Conservation (phyloP, 768 basidiomycete genomes). For the Boletellus ananiceps region DNA sequence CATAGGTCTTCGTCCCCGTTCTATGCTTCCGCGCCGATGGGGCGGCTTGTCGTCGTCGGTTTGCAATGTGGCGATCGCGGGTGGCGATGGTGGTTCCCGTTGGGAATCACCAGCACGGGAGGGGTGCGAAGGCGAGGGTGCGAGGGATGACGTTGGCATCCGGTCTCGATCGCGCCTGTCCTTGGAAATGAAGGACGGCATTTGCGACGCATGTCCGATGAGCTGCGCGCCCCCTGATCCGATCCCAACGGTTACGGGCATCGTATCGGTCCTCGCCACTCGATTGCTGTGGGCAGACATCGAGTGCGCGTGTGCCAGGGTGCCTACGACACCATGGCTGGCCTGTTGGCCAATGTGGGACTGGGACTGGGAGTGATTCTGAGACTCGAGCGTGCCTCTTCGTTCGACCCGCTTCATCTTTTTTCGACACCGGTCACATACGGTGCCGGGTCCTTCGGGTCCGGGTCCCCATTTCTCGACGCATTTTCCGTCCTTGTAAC, state of each 20-base stretch:
- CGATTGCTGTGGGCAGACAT: constrained; percentile 19
- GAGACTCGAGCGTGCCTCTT: constrained; percentile 56
- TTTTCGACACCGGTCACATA: constrained; percentile 82
- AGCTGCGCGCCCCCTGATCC: constrained; percentile 25
- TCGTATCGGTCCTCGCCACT: constrained; percentile 29
- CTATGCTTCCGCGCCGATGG: constrained; percentile 16
- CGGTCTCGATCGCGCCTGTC: constrained; percentile 27
- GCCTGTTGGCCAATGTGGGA: constrained; percentile 14
- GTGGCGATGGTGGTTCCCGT: constrained; percentile 31
- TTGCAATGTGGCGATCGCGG: constrained; percentile 30
- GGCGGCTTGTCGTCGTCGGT: constrained; percentile 21
- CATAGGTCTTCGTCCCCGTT: constrained; percentile 27
- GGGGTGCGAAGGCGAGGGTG: constrained; percentile 13
- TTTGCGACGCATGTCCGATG: constrained; percentile 21
- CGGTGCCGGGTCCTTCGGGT: constrained; percentile 77
- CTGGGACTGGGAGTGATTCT: constrained; percentile 21
- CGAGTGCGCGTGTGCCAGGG: constrained; percentile 18
- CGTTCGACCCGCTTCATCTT: constrained; percentile 84
- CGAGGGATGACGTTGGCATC: constrained; percentile 23
- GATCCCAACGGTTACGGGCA: constrained; percentile 27
- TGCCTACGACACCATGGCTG: constrained; percentile 1
- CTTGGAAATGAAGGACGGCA: constrained; percentile 24
- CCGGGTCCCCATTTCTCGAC: constrained; percentile 89
- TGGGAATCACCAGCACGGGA: constrained; percentile 14
- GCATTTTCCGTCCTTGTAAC: constrained; percentile 82